Percentiles rank a stretch among this genome's conserved stretches.
phyloP scores from a whole-genome alignment of 2,329 filamentous ascomycete genomes.

The Epichloe coenophiala region DNA sequence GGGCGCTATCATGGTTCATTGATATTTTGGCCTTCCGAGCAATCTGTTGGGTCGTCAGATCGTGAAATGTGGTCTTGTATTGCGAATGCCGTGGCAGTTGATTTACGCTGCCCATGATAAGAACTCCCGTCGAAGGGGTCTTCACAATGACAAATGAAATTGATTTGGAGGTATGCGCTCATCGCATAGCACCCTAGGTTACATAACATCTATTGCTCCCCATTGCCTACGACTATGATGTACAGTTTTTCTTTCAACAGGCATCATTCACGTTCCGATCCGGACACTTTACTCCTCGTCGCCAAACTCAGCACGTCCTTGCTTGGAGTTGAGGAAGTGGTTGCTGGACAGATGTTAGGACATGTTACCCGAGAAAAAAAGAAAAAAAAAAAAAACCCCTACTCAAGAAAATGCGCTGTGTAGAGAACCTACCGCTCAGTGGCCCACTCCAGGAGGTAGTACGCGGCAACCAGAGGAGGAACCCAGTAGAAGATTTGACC shows the following conservation, averaged over 20 bases:
- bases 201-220: conserved; percentile 24
- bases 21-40: not conserved
- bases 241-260: conserved; percentile 16
- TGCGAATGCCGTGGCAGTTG: not conserved
- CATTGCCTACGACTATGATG: conserved; percentile 26
- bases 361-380: not conserved
- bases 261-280: conserved; percentile 6
- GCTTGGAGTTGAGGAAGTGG: conserved; percentile 71
- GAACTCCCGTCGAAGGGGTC: not conserved
- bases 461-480: conserved; percentile 64
- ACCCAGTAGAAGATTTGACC: conserved; percentile 81
- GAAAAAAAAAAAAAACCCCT: no score
- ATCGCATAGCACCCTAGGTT: conserved; percentile 3
- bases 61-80: no score
- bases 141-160: conserved; percentile 11
- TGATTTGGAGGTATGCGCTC: conserved; percentile 5
- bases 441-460: conserved; percentile 82
- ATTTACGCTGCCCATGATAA: no score
- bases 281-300: conserved; percentile 29
- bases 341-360: conserved; percentile 37
- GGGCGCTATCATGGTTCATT: not conserved
- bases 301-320: conserved; percentile 44
- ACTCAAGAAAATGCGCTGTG: no score
- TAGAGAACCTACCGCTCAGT: conserved; percentile 58
- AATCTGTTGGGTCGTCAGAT: no score